Evolutionary conservation across 345 rosid species (phyloP).

Genomic region (Hibiscus mutabilis): DNA sequence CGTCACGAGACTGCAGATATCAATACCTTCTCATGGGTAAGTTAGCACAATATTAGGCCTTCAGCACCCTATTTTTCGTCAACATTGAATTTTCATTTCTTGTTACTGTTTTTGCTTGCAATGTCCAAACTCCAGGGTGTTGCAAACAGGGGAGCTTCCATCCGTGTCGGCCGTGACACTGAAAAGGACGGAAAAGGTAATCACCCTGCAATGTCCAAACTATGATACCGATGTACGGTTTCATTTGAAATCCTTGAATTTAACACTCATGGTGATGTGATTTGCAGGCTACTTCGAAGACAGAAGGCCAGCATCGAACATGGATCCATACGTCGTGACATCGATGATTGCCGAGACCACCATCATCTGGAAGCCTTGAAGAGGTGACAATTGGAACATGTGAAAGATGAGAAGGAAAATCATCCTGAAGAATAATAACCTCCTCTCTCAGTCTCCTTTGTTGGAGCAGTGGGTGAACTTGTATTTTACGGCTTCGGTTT

Average conservation of each 20-base stretch:
- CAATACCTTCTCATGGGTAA: conserved; percentile 69
- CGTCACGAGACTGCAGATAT: conserved; percentile 82
- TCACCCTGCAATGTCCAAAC: background rate
- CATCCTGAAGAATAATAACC: background rate
- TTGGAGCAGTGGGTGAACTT: background rate
- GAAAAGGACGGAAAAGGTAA: conserved; percentile 61
- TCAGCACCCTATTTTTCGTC: background rate
- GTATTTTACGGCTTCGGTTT: background rate
- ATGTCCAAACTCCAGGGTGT: conserved; percentile 46
- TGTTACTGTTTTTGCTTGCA: background rate
- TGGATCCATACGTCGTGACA: conserved; percentile 85
- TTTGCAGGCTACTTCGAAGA: conserved; percentile 71
- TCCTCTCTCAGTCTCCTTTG: background rate
- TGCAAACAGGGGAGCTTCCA: conserved; percentile 83
- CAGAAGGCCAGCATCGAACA: conserved; percentile 86
- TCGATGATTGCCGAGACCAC: conserved; percentile 84
- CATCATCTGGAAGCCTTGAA: conserved; percentile 52
- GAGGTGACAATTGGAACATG: background rate
- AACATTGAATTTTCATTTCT: background rate
- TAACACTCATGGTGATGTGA: background rate
- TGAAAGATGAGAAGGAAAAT: background rate
- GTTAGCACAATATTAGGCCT: background rate
- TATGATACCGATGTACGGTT: background rate
- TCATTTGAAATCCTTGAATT: background rate
- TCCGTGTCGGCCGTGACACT: conserved; percentile 80